phyloP scores from a whole-genome alignment of 2,329 filamentous ascomycete genomes.

The Ambrosiella xylebori region DNA sequence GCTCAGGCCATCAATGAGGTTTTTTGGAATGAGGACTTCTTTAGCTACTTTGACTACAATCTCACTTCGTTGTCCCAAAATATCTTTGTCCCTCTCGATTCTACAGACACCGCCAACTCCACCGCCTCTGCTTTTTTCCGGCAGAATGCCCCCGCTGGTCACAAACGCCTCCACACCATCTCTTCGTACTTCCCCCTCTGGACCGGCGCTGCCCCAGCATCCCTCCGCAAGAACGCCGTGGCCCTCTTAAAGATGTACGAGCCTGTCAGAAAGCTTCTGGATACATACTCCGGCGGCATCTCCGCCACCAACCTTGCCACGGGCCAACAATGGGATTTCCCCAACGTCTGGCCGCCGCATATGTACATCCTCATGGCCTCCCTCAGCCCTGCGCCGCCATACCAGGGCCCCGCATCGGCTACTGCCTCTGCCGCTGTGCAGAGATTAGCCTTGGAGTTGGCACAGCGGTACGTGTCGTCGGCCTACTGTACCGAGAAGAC shows the following conservation, averaged over 20 bases:
- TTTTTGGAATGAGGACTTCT: constrained; percentile 46
- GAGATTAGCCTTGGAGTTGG: constrained; percentile 37
- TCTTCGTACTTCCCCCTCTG: constrained; percentile 53
- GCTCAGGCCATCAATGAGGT: constrained; percentile 44
- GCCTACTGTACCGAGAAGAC: constrained; percentile 54
- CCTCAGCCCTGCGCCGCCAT: constrained; percentile 35
- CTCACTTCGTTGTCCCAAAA: constrained; percentile 39
- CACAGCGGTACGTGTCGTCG: constrained; percentile 49
- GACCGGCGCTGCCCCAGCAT: constrained; percentile 42
- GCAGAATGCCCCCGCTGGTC: constrained; percentile 30
- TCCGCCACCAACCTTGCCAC: constrained; percentile 44
- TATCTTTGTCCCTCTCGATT: constrained; percentile 25
- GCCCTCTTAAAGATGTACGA: constrained; percentile 37
- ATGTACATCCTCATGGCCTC: constrained; percentile 47
- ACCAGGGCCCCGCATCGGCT: constrained; percentile 22
- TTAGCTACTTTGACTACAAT: constrained; percentile 54
- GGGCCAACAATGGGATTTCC: constrained; percentile 53
- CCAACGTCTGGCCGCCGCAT: constrained; percentile 52
- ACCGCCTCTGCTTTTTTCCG: constrained; percentile 18
- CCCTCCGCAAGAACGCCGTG: constrained; percentile 40
- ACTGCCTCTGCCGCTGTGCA: constrained; percentile 37
- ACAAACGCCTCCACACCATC: constrained; percentile 39
- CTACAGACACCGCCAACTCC: not conserved
- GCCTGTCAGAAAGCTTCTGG: constrained; percentile 36
- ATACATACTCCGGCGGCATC: constrained; percentile 36